Conservation (phyloP, 345 rosid species). For the Syzygium jambos region DNA sequence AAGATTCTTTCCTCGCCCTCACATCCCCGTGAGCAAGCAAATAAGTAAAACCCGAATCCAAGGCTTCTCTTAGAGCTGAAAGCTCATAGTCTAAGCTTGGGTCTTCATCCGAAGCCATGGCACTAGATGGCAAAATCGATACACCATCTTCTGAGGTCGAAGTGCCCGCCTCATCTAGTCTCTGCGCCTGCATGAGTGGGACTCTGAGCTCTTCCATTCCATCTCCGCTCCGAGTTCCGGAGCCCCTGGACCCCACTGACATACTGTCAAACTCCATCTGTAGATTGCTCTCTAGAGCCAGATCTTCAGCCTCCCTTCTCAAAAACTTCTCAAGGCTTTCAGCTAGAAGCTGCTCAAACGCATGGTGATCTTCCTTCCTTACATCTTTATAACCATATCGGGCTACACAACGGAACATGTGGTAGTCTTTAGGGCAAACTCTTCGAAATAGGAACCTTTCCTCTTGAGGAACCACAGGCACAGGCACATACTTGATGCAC, state of each 20-base stretch:
- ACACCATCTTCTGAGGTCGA: slow-evolving; percentile 15
- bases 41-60: slow-evolving; percentile 79
- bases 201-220: slow-evolving; percentile 42
- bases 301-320: slow-evolving; percentile 66
- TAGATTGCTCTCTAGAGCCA: slow-evolving; percentile 60
- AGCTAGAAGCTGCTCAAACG: slow-evolving; percentile 76
- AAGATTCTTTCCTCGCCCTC: slow-evolving; percentile 72
- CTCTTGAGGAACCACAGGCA: slow-evolving; percentile 85
- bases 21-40: slow-evolving; percentile 71
- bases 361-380: slow-evolving; percentile 70
- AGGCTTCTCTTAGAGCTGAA: slow-evolving; percentile 71
- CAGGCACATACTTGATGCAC: slow-evolving; percentile 90
- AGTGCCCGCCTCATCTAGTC: slow-evolving; percentile 17
- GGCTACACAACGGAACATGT: slow-evolving; percentile 80
- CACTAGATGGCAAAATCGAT: slow-evolving; percentile 38
- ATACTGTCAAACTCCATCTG: slow-evolving; percentile 30
- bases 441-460: slow-evolving; percentile 87
- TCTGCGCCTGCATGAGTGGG: slow-evolving; percentile 52
- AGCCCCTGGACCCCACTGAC: slow-evolving; percentile 23
- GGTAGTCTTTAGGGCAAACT: slow-evolving; percentile 90
- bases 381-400: slow-evolving; percentile 92
- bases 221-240: not conserved
- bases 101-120: slow-evolving; percentile 51
- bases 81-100: slow-evolving; percentile 80
- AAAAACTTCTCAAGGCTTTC: slow-evolving; percentile 80